phyloP scores from a whole-genome alignment of 1,284 basidiomycete genomes.

The Agroathelia rolfsii region DNA sequence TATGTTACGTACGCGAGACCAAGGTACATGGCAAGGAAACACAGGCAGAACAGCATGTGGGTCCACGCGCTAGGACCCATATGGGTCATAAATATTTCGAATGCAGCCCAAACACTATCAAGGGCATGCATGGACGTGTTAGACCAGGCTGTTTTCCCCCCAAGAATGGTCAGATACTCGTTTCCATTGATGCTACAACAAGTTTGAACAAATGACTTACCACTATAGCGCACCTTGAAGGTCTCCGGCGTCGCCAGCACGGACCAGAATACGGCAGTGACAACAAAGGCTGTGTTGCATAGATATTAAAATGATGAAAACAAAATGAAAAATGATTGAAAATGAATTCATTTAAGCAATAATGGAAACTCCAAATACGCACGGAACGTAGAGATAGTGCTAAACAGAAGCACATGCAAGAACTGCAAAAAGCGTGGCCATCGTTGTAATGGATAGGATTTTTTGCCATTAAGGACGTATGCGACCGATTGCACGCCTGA shows the following conservation, averaged over 20 bases:
- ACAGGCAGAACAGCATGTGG: slow-evolving; percentile 33
- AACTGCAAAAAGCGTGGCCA: slow-evolving; percentile 51
- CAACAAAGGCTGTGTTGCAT: slow-evolving; percentile 43
- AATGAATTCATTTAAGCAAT: not conserved
- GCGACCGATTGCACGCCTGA: slow-evolving; percentile 42
- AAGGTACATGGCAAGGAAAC: slow-evolving; percentile 48
- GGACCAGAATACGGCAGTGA: slow-evolving; percentile 60
- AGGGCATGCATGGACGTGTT: slow-evolving; percentile 55
- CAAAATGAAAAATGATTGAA: slow-evolving; percentile 1
- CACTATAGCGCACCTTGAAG: slow-evolving; percentile 27
- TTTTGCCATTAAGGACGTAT: slow-evolving; percentile 25
- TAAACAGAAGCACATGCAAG: slow-evolving; percentile 43
- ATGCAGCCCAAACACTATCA: slow-evolving; percentile 45
- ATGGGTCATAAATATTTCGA: slow-evolving; percentile 51
- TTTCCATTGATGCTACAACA: no score
- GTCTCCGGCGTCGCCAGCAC: slow-evolving; percentile 35
- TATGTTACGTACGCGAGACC: slow-evolving; percentile 58
- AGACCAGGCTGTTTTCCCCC: slow-evolving; percentile 33
- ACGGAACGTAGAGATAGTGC: slow-evolving; percentile 53
- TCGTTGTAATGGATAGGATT: slow-evolving; percentile 42
- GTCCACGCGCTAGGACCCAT: slow-evolving; percentile 43
- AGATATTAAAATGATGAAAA: slow-evolving; percentile 6
- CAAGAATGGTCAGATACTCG: slow-evolving; percentile 5
- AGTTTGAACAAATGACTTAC: slow-evolving; percentile 28
- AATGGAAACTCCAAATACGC: slow-evolving; percentile 25